A percentile compares a stretch with the other conserved stretches of the same genome.
phyloP scores from a whole-genome alignment of 2,329 filamentous ascomycete species.

The Colletotrichum siamense region DNA sequence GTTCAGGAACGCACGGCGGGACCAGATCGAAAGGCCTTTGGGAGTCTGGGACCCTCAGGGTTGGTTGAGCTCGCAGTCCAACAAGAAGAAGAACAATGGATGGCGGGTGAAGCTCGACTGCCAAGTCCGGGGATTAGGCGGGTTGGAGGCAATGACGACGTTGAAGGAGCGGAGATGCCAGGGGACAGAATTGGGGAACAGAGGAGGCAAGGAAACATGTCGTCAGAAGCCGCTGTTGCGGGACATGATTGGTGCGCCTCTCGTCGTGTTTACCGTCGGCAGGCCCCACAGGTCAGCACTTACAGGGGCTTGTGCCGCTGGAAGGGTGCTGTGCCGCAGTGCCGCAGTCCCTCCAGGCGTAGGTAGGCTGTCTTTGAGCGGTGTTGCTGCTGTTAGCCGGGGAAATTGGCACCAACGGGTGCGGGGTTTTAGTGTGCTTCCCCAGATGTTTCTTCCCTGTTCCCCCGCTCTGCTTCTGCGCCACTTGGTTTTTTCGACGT shows the following conservation, averaged over 20 bases:
- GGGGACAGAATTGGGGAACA: neutral
- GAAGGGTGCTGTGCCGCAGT: neutral
- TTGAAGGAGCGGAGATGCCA: constrained; percentile 1
- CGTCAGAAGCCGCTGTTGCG: neutral
- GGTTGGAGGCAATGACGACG: constrained; percentile 10
- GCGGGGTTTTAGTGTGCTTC: constrained; percentile 23
- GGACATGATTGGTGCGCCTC: constrained; percentile 19
- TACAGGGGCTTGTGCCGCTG: neutral
- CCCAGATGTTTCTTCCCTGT: constrained; percentile 18
- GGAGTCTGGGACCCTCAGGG: neutral
- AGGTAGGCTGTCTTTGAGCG: neutral
- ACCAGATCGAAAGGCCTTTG: neutral
- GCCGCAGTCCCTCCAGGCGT: neutral
- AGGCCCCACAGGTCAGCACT: neutral
- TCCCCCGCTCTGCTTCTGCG: constrained; percentile 4
- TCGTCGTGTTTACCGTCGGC: neutral
- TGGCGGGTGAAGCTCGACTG: neutral
- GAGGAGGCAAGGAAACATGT: neutral
- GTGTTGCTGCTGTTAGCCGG: neutral
- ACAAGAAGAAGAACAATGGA: neutral
- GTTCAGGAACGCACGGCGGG: constrained; percentile 4
- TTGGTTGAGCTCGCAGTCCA: neutral
- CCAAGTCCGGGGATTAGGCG: constrained; percentile 11
- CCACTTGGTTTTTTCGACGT: neutral
- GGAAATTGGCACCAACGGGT: constrained; percentile 1